Evolutionary conservation across 2,329 filamentous ascomycete species (phyloP).

Genomic region (Amauroascus niger): DNA sequence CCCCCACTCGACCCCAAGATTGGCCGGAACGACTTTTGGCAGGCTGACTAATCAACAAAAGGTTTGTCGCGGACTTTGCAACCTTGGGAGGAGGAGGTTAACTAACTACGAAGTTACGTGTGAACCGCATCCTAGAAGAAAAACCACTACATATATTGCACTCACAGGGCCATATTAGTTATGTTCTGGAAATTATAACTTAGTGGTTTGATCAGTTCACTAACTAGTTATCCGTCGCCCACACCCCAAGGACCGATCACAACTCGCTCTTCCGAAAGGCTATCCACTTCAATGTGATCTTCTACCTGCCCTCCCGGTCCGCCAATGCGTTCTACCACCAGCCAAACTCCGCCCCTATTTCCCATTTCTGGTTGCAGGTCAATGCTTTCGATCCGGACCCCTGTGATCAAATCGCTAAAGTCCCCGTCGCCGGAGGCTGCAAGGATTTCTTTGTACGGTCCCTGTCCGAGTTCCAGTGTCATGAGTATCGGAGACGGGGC

Average conservation of each 20-base stretch:
- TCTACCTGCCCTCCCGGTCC: constrained; percentile 44
- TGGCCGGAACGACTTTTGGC: not conserved
- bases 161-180: no score
- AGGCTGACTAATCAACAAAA: not conserved
- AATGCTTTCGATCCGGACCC: constrained; percentile 61
- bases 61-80: no score
- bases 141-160: no score
- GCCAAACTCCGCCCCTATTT: constrained; percentile 55
- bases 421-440: constrained; percentile 62
- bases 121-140: no score
- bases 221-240: constrained; percentile 18
- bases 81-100: no score
- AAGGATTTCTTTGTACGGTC: constrained; percentile 56
- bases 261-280: constrained; percentile 35
- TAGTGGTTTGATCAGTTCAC: no score
- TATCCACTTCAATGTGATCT: constrained; percentile 37
- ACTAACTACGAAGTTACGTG: not conserved
- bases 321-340: constrained; percentile 74
- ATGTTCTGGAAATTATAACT: no score
- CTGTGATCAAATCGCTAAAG: constrained; percentile 58
- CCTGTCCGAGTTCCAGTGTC: constrained; percentile 62
- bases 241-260: constrained; percentile 37
- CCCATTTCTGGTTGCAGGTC: constrained; percentile 59
- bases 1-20: not conserved
- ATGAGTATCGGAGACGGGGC: constrained; percentile 52